Conservation (phyloP, 2,329 filamentous ascomycete genomes). For the Berkeleyomyces basicola region DNA sequence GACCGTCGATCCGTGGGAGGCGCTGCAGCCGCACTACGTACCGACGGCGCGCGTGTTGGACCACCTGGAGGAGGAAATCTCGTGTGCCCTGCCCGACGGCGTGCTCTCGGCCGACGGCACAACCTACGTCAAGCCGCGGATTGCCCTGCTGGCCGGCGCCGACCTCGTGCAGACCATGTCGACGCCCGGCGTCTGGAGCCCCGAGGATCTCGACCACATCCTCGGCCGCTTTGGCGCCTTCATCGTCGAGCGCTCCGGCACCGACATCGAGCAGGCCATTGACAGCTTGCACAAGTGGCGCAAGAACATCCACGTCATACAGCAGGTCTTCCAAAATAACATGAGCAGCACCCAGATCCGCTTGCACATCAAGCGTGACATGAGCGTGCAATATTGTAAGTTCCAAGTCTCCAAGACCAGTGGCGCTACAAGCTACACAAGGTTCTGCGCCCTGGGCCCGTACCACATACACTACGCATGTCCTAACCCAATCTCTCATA, state of each 20-base stretch:
- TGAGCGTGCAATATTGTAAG: slow-evolving; percentile 57
- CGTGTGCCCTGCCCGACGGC: slow-evolving; percentile 55
- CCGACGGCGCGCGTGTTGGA: slow-evolving; percentile 81
- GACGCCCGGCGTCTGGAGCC: slow-evolving; percentile 61
- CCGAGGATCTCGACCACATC: slow-evolving; percentile 74
- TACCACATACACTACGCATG: background rate
- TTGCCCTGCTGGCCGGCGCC: slow-evolving; percentile 67
- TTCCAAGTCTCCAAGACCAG: background rate
- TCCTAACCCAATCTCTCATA: background rate
- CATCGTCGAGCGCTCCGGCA: slow-evolving; percentile 75
- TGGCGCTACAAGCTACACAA: background rate
- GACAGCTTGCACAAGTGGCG: slow-evolving; percentile 68
- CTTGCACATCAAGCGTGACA: slow-evolving; percentile 58
- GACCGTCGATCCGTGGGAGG: slow-evolving; percentile 82
- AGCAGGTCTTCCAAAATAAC: slow-evolving; percentile 68
- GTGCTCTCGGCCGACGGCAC: slow-evolving; percentile 51
- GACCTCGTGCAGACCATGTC: slow-evolving; percentile 62
- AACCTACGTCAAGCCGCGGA: slow-evolving; percentile 44
- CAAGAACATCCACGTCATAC: slow-evolving; percentile 74
- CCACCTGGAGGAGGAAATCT: slow-evolving; percentile 84
- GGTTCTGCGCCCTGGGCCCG: background rate
- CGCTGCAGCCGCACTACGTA: slow-evolving; percentile 63
- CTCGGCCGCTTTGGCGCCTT: slow-evolving; percentile 69
- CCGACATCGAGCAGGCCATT: slow-evolving; percentile 75
- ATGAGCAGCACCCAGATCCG: slow-evolving; percentile 72